These are phyloP conservation scores for Pyrenophora graminea DNA, from an alignment of 2,329 filamentous ascomycete genomes.

Conservation along the genomic window DNA sequence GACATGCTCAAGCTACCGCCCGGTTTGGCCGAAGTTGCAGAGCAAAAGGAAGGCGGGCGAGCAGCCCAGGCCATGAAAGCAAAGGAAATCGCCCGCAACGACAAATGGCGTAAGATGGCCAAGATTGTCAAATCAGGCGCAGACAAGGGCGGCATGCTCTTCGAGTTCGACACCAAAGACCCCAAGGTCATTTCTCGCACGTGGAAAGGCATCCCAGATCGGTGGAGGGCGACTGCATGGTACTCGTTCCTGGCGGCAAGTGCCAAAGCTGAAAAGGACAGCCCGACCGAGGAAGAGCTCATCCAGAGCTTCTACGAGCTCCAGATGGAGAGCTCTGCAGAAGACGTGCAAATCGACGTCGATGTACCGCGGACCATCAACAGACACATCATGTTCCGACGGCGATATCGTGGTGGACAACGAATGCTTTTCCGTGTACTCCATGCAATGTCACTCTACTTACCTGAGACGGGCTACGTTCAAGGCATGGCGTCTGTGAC, in stretches of 20 bases:
- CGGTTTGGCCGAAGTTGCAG: conserved; percentile 53
- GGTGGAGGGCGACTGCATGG: conserved; percentile 93
- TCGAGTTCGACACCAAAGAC: conserved; percentile 80
- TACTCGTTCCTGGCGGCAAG: conserved; percentile 85
- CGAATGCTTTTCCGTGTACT: conserved; percentile 89
- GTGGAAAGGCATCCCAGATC: conserved; percentile 97
- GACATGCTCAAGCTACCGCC: conserved; percentile 68
- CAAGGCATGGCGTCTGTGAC: conserved; percentile 96
- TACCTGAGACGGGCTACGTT: conserved; percentile 89
- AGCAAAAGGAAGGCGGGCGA: conserved; percentile 52
- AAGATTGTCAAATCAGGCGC: conserved; percentile 50
- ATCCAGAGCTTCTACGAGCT: conserved; percentile 72
- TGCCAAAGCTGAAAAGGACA: conserved; percentile 66
- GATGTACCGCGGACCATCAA: conserved; percentile 95
- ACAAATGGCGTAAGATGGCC: conserved; percentile 72
- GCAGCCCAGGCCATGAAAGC: conserved; percentile 56
- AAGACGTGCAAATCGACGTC: conserved; percentile 96
- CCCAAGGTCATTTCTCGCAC: conserved; percentile 83
- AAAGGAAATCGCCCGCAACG: conserved; percentile 65
- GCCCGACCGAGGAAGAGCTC: conserved; percentile 71
- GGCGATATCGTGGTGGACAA: conserved; percentile 85
- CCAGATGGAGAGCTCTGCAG: conserved; percentile 74
- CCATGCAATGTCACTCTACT: conserved; percentile 88
- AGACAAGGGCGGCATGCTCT: conserved; percentile 64
- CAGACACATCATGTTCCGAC: conserved; percentile 95